A percentile compares a stretch with the other conserved stretches of the same genome.
Evolutionary conservation across 805 yeast species (phyloP).

Genomic region (Candida yuanshanica): DNA sequence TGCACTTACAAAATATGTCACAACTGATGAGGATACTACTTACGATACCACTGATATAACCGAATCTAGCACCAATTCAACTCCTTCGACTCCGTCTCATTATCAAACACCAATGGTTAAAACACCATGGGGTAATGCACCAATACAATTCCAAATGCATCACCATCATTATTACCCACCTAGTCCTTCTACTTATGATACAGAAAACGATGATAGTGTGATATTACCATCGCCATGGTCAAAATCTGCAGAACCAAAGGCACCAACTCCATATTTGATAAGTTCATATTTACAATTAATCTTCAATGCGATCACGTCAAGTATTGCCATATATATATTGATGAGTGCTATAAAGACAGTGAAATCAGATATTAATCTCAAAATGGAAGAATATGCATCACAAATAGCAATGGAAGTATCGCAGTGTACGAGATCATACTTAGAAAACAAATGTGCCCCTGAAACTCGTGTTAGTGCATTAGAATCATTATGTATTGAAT

Average conservation of each 20-base stretch:
- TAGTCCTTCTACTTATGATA: slow-evolving; percentile 4
- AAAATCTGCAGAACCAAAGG: slow-evolving; percentile 41
- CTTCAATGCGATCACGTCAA: slow-evolving; percentile 42
- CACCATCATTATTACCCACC: slow-evolving; percentile 41
- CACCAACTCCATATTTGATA: slow-evolving; percentile 48
- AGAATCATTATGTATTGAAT: slow-evolving; percentile 47
- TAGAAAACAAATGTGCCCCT: slow-evolving; percentile 52
- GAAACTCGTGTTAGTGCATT: slow-evolving; percentile 53
- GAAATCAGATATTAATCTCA: slow-evolving; percentile 45
- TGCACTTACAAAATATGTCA: slow-evolving; percentile 9
- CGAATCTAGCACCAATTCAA: slow-evolving; percentile 2
- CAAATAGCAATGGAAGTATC: slow-evolving; percentile 46
- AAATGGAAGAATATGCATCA: slow-evolving; percentile 42
- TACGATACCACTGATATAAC: not conserved
- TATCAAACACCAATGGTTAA: slow-evolving; percentile 9
- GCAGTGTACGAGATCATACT: slow-evolving; percentile 45
- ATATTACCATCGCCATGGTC: slow-evolving; percentile 59
- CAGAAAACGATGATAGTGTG: slow-evolving; percentile 8
- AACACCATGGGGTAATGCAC: slow-evolving; percentile 12
- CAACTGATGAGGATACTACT: slow-evolving; percentile 5
- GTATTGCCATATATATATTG: slow-evolving; percentile 39
- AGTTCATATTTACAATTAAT: slow-evolving; percentile 57
- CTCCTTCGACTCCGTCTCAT: not conserved
- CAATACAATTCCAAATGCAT: slow-evolving; percentile 31
- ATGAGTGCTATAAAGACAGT: slow-evolving; percentile 42